Evolutionary conservation across 495 filamentous ascomycete genomes (phyloP).

Genomic region (Aspergillus incahuasiensis): DNA sequence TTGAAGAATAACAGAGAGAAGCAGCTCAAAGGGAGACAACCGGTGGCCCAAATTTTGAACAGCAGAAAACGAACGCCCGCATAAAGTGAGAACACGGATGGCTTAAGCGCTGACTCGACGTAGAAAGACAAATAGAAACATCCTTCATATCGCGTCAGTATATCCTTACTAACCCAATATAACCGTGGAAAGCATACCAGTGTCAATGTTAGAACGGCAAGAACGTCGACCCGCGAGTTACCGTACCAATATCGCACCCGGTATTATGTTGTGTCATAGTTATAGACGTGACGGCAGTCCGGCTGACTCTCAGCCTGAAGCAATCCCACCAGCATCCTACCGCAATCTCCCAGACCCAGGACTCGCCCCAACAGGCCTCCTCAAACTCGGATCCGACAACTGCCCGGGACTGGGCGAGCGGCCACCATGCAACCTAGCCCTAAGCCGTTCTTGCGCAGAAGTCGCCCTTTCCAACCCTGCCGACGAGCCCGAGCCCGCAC

Average conservation of each 20-base stretch:
- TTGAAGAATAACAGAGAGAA: background rate
- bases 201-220: background rate
- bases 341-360: slow-evolving; percentile 9
- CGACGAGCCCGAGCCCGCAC: slow-evolving; percentile 30
- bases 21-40: background rate
- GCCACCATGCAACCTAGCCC: slow-evolving; percentile 59
- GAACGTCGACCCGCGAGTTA: background rate
- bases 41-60: background rate
- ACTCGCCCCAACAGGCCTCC: slow-evolving; percentile 34
- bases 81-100: background rate
- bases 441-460: slow-evolving; percentile 64
- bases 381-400: slow-evolving; percentile 26
- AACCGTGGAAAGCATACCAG: background rate
- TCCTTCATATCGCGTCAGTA: background rate
- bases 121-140: background rate
- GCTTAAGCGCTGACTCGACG: background rate
- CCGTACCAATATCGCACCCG: background rate
- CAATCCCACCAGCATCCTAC: slow-evolving; percentile 24
- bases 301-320: background rate
- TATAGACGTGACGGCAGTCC: background rate
- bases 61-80: background rate
- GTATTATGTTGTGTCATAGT: background rate
- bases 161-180: background rate
- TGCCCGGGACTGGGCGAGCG: slow-evolving; percentile 36
- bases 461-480: slow-evolving; percentile 43